Base-by-base conservation (phyloP, 169 alveolate species). In the Eimeria falciformis region DNA sequence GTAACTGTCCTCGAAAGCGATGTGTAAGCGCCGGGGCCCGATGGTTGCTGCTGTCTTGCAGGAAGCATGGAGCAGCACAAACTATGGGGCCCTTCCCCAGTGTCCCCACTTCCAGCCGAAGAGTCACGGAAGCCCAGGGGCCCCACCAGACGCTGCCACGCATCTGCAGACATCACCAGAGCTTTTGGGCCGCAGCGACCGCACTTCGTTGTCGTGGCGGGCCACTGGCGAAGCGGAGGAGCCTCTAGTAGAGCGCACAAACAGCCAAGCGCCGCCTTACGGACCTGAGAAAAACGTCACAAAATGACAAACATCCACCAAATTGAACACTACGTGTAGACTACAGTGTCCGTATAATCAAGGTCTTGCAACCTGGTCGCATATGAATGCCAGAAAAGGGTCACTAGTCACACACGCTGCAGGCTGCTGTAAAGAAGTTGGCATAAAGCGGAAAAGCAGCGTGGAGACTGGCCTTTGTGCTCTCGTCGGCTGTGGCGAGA, bases 171-270 rank as follows among this genome's bases (percentile, higher is more conserved):
- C 71, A 78, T 25, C 23, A 78, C 45, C 71, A 78, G 29, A 11
- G 87, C 71, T 25, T 78, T 58, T 9, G 87, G 87, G 29, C 69
- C 87, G 71, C 87, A 78, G 27, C 45, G 71, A 21, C 21, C 47
- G 50, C 87, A 78, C 17, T 25, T 23, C 9, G 87, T 37, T 18
- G 69, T 21, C 5, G 69, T 37, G 25, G 69, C 87, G 14, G 87
- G 87, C 87, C 87, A 78, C 71, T 78, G 87, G 21, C 87, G 43
- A 17, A 78, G 87, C 4, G 87, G 87, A 23, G 87, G 27, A 7
- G 87, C 46, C 69, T 78, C 87, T 50, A 78, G 56, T 23, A 78
- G 47, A 12, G 87, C 87, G 47, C 87, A 78, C 53, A 50, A 55
- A 78, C 87, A 78, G 43, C 71, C 62, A 27, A 78, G 65, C 11